Evolutionary conservation across 176 grass and related monocot genomes (phyloP).

Genomic region (Calamus simplicifolius): DNA sequence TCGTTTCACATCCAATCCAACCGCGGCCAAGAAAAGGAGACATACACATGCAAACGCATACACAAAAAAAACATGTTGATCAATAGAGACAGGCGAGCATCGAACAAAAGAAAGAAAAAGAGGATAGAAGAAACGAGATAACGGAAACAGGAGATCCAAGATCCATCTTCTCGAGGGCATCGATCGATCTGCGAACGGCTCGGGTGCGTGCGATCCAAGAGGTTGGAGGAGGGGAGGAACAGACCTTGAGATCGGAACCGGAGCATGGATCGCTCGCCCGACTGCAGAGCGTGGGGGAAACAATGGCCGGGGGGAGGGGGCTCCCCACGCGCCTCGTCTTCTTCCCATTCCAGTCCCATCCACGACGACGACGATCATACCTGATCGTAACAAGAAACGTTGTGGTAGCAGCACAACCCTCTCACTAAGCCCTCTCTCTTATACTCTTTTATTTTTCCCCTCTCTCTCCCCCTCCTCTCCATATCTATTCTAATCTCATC

Average conservation of each 20-base stretch:
- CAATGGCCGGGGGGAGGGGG: conserved; percentile 27
- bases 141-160: conserved; percentile 1
- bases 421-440: conserved; percentile 1
- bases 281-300: conserved; percentile 28
- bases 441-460: not conserved
- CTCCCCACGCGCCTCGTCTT: conserved; percentile 33
- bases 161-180: not conserved
- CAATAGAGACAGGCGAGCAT: no score
- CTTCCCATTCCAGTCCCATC: conserved; percentile 21
- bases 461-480: not conserved
- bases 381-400: conserved; percentile 41
- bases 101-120: conserved; percentile 8
- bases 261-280: conserved; percentile 12
- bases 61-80: not conserved
- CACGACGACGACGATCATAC: conserved; percentile 26
- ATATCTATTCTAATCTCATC: not conserved
- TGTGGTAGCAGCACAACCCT: conserved; percentile 17
- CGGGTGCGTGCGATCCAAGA: not conserved
- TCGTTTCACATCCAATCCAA: not conserved
- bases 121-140: conserved; percentile 1
- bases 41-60: no score
- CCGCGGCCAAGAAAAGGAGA: not conserved
- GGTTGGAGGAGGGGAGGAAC: not conserved
- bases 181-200: conserved; percentile 6
- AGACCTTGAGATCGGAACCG: conserved; percentile 16